Base-by-base conservation (phyloP, 345 rosid species). In the Adansonia digitata region DNA sequence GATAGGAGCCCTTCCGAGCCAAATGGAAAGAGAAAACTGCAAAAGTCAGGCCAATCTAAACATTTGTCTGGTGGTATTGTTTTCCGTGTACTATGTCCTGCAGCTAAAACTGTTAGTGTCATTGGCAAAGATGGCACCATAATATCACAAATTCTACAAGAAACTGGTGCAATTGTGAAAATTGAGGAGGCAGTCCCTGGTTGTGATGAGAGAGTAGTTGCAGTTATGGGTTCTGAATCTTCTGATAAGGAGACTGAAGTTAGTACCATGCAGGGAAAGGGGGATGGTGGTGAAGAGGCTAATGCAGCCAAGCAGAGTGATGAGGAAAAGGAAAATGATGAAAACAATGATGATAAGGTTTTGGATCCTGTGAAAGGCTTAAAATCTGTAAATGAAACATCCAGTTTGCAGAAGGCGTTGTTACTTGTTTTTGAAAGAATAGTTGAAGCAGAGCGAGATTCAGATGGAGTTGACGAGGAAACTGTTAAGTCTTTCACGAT, bases 161-260 rank as follows among this genome's bases (percentile, higher is more conserved):
- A 84, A 81, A 76, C 88, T 56, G 89, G 91, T 18, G 82, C 73
- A 9, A 80, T 80, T 72, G 81, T 91, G 65, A 83, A 73, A 57
- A 81, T 88, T 12, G 91, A 86, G 85, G 97, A 88, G 12, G 77
- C 69, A 29, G 74, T 84, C 57, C 77, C 84, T 12, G 91, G 86
- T 46, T 89, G 90, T 43, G 89, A 87, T 67, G 94, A 89, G 85
- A 81, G 84, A 75, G 81, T 91, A 31, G 81, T 91, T 60, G 79
- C 82, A 65, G 82, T 87, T 46, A 20, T 48, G 39, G 77, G 79
- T 71, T 66, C 85, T 64, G 84, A 74, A 27, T 74, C 79, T 75
- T 72, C 84, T 76, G 82, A 71, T 14, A 71, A 80, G 78, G 82
- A 77, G 64, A 39, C 63, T 34, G 83, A 78, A 57, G 80, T 63